These are phyloP conservation scores for Kockiozyma suomiensis DNA, from an alignment of 805 yeast species.

Conservation along the genomic window DNA sequence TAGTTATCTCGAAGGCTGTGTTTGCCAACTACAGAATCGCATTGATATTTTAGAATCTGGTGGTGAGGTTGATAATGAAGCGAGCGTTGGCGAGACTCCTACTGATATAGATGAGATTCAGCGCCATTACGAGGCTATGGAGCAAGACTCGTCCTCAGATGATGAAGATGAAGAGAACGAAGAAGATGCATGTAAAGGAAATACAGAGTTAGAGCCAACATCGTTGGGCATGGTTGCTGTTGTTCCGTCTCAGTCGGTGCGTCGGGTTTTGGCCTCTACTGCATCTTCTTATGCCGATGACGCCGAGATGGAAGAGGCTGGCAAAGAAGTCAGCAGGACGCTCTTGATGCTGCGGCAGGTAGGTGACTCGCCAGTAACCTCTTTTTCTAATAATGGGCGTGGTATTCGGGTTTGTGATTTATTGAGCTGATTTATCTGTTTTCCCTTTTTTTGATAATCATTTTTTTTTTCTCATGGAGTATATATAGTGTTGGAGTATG, in stretches of 20 bases:
- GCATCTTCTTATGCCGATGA: conserved; percentile 11
- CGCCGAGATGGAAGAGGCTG: conserved; percentile 32
- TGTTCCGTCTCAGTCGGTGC: not conserved
- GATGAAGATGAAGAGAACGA: conserved; percentile 45
- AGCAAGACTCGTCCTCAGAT: conserved; percentile 45
- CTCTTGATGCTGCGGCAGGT: conserved; percentile 30
- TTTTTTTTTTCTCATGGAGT: not conserved
- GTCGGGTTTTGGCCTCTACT: not conserved
- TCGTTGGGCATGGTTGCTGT: not conserved
- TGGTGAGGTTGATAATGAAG: not conserved
- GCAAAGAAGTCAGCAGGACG: conserved; percentile 31
- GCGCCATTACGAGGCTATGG: conserved; percentile 38
- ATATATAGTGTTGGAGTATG: not conserved
- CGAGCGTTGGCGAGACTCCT: not conserved
- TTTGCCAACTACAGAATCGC: conserved; percentile 24
- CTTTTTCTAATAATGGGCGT: not conserved
- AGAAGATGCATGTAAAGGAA: conserved; percentile 28
- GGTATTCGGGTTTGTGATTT: conserved; percentile 33
- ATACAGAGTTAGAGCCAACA: not conserved
- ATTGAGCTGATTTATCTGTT: conserved; percentile 15
- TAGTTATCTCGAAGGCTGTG: conserved; percentile 57
- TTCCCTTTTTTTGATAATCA: not conserved
- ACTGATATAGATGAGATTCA: conserved; percentile 1
- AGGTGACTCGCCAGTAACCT: conserved; percentile 6
- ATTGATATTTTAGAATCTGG: conserved; percentile 17